These are phyloP conservation scores for Acanthamoeba pearcei DNA, from an alignment of 208 protist species.

Conservation along the genomic window DNA sequence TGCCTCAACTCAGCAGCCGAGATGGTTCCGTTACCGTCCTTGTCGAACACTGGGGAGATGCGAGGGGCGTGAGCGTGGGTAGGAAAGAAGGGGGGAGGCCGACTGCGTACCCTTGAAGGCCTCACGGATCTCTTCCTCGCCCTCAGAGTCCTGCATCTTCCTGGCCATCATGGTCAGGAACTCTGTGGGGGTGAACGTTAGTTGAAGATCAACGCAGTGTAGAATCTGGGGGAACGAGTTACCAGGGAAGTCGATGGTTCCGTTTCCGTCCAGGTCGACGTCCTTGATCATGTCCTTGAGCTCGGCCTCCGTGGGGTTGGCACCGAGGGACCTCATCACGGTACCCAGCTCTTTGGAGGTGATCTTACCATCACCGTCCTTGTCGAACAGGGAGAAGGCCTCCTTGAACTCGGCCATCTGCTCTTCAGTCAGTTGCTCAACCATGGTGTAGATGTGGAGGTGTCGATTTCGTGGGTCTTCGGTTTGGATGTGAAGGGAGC, in stretches of 20 bases:
- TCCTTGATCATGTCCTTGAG: constrained; percentile 97
- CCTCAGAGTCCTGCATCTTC: constrained; percentile 90
- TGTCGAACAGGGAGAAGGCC: constrained; percentile 99
- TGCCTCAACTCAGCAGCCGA: constrained; percentile 92
- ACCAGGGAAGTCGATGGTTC: constrained; percentile 98
- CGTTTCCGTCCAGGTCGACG: constrained; percentile 98
- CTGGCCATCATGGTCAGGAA: constrained; percentile 87
- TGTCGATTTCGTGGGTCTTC: no score
- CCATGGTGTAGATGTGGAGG: not conserved
- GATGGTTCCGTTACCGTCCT: constrained; percentile 84
- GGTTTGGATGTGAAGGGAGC: not conserved
- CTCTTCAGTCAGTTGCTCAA: constrained; percentile 72
- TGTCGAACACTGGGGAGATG: constrained; percentile 87
- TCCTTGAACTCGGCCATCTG: constrained; percentile 99
- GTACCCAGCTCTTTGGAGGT: constrained; percentile 98
- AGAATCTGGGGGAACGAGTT: no score
- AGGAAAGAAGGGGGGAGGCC: not conserved
- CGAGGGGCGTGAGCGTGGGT: not conserved
- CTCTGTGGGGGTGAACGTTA: constrained; percentile 81
- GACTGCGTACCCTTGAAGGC: constrained; percentile 86
- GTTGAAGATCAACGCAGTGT: no score
- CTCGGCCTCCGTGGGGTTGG: constrained; percentile 97
- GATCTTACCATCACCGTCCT: constrained; percentile 98
- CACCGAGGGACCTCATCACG: constrained; percentile 98
- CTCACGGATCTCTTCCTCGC: constrained; percentile 90